phyloP scores from a whole-genome alignment of 2,329 filamentous ascomycete species.

The Neospermospora avenae region DNA sequence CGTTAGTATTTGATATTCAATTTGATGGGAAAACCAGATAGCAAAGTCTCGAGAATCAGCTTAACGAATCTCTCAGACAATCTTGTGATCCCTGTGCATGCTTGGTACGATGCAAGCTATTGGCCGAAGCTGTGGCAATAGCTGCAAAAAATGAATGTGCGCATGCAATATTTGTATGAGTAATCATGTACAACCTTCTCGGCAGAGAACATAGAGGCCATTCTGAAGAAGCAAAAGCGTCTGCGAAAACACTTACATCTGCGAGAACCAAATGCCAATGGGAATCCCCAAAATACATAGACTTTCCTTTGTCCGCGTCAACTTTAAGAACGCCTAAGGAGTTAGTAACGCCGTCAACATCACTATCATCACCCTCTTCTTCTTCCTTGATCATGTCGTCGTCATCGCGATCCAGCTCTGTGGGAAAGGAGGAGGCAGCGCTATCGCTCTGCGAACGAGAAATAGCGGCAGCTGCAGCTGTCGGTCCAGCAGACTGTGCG shows the following conservation, averaged over 20 bases:
- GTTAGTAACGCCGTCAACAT: constrained; percentile 67
- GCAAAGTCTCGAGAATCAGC: not conserved
- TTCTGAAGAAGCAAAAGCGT: not conserved
- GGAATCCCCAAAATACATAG: constrained; percentile 76
- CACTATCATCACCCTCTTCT: constrained; percentile 59
- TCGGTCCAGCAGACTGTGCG: constrained; percentile 58
- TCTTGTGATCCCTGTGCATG: not conserved
- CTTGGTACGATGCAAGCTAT: not conserved
- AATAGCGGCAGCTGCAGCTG: constrained; percentile 49
- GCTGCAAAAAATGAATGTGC: not conserved
- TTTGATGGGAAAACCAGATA: not conserved
- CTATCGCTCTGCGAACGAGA: constrained; percentile 38
- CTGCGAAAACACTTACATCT: constrained; percentile 48
- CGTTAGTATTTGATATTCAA: constrained; percentile 7
- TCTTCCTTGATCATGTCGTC: constrained; percentile 56
- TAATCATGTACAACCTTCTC: not conserved
- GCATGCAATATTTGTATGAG: not conserved
- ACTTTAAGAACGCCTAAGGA: constrained; percentile 82
- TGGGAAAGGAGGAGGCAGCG: constrained; percentile 28
- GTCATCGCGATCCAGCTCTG: constrained; percentile 51
- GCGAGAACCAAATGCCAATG: constrained; percentile 79
- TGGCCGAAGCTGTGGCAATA: not conserved
- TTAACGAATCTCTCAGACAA: not conserved
- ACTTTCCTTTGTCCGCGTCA: constrained; percentile 69
- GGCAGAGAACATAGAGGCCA: not conserved